Percentiles rank a stretch among this genome's conserved stretches.
Conservation (phyloP, 1,284 basidiomycete genomes). For the Leccinum laetum region DNA sequence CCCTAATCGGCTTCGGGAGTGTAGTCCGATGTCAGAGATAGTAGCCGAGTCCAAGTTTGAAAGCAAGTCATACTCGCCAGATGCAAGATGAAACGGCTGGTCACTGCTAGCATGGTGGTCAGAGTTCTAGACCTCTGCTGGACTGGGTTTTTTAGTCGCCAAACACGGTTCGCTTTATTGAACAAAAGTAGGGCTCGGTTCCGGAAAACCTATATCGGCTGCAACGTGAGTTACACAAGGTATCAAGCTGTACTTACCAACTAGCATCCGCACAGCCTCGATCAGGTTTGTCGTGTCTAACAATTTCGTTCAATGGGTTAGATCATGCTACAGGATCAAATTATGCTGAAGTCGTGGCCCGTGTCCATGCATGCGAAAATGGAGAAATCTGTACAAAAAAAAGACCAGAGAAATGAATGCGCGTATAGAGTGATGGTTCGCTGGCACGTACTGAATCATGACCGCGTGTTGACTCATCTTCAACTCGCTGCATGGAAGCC, state of each 20-base stretch:
- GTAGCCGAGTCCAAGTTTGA: not conserved
- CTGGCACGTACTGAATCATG: slow-evolving; percentile 23
- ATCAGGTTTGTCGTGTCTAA: slow-evolving; percentile 20
- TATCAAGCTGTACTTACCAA: slow-evolving; percentile 6
- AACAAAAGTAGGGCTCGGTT: not conserved
- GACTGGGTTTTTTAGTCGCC: not conserved
- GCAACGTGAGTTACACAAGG: not conserved
- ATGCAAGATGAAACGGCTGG: not conserved
- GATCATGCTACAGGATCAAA: slow-evolving; percentile 54
- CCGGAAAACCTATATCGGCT: slow-evolving; percentile 4
- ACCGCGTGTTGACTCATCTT: slow-evolving; percentile 25
- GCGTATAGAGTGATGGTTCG: not conserved
- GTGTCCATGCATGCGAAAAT: slow-evolving; percentile 52
- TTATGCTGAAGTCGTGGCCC: slow-evolving; percentile 44
- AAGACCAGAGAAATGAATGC: slow-evolving; percentile 13
- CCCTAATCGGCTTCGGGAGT: not conserved
- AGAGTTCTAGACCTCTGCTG: not conserved
- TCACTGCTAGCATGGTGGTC: not conserved
- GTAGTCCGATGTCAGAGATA: not conserved
- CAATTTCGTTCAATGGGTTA: not conserved
- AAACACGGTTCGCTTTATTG: not conserved
- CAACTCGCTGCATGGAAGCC: slow-evolving; percentile 17
- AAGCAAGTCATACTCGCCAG: not conserved
- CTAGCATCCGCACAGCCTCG: slow-evolving; percentile 2
- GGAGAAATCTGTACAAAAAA: slow-evolving; percentile 48